Conservation (phyloP, 192 early-diverging fungal genomes). For the Jimgerdemannia lactiflua region DNA sequence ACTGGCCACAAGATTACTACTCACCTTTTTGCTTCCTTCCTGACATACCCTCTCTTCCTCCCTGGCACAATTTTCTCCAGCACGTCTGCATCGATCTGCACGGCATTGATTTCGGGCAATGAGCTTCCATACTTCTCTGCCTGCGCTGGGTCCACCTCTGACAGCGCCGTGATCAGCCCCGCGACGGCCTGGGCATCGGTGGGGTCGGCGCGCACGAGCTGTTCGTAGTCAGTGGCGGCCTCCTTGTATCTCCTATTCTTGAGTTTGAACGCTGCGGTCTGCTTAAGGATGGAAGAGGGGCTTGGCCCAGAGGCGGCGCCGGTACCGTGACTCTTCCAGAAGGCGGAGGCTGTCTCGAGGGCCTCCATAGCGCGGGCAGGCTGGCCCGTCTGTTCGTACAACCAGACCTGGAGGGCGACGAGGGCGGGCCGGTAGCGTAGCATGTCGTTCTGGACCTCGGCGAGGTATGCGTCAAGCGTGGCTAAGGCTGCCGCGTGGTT, state of each 20-base stretch:
- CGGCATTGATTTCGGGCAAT: conserved; percentile 40
- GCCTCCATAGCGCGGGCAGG: conserved; percentile 53
- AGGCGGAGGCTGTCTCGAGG: conserved; percentile 51
- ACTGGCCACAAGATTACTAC: not conserved
- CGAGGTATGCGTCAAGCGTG: conserved; percentile 42
- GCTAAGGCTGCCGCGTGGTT: conserved; percentile 48
- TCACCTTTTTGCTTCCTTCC: conserved; percentile 36
- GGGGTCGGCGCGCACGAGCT: conserved; percentile 64
- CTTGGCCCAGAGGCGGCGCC: conserved; percentile 13
- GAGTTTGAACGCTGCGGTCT: conserved; percentile 70
- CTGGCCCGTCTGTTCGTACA: conserved; percentile 64
- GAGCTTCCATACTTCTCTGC: conserved; percentile 65
- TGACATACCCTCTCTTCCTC: conserved; percentile 51
- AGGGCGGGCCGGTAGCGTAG: conserved; percentile 50
- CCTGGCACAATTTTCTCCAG: conserved; percentile 54
- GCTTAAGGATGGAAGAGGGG: conserved; percentile 47
- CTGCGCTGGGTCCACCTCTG: conserved; percentile 52
- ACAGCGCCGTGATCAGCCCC: conserved; percentile 62
- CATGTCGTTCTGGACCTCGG: conserved; percentile 16
- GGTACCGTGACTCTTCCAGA: conserved; percentile 46
- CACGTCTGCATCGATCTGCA: conserved; percentile 48
- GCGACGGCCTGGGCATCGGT: conserved; percentile 61
- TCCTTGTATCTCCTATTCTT: conserved; percentile 51
- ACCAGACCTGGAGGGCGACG: conserved; percentile 69
- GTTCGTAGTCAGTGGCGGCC: conserved; percentile 67